Base-by-base conservation (phyloP, 202 grass and related monocot species). In the Musa balbisiana region DNA sequence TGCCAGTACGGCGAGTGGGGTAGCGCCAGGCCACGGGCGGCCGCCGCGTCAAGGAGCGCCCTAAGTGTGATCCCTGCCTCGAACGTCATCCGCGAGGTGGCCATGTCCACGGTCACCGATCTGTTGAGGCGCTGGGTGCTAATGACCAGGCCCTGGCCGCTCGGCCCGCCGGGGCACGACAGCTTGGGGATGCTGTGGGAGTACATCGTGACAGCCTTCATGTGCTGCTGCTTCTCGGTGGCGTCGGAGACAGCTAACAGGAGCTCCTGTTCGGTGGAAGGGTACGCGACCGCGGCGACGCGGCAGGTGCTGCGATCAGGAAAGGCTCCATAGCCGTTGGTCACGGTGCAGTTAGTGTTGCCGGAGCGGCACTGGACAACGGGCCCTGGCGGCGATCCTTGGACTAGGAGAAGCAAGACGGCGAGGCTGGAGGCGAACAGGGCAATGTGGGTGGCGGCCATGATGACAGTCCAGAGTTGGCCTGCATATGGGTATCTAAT, bases 131-230 rank as follows among this genome's bases (percentile, higher is more conserved):
- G 25, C 51, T 78, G 19, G 63, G 88, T 90, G 59, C 73, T 81
- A 43, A 92, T 83, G 8, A 74, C 81, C 11, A 86, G n/a, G 10
- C 84, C 83, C 67, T 53, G 78, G 4, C 83, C 56, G 73, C 87
- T 80, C 13, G 75, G 64, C 4, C 87, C 92, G 1, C 89, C 89
- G 1, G 92, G 92, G 67, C 92, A 96, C 6, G 89, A 81, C 3
- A 96, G 87, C 67, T 96, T 96, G 1, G 92, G 73, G 71, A 96
- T 87, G 80, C 89, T 92, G 80, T 90, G 87, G 16, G 92, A 85
- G 83, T 89, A 86, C 76, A 62, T 63, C 0, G 92, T 92, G 11
- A 85, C 85, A 1, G 74, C 89, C 79, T 96, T 96, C 55, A 88
- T 85, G 81, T 87, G 92, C 49, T 68, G 81, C 54, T 24, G 52